Percentiles rank a stretch among this genome's conserved stretches.
phyloP scores from a whole-genome alignment of 306 rosid species.

The Acmispon strigosus region DNA sequence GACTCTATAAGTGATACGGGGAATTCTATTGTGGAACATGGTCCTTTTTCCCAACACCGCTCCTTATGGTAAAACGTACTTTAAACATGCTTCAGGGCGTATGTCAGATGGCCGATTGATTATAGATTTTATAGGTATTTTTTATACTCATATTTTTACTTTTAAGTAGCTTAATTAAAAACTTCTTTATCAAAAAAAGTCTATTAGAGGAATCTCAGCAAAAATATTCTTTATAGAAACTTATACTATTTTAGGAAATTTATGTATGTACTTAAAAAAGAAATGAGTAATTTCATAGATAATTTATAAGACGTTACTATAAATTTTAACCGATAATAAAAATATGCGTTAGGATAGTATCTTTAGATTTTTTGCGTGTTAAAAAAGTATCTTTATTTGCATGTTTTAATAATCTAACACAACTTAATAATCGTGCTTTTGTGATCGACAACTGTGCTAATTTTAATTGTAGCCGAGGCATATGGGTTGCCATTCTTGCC shows the following conservation, averaged over 20 bases:
- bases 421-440: no score
- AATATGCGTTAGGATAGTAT: no score
- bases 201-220: no score
- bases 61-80: slow-evolving; percentile 45
- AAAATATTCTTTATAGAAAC: no score
- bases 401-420: background rate
- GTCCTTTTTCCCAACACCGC: background rate
- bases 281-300: no score
- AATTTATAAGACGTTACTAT: no score
- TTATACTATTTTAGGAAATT: no score
- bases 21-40: background rate
- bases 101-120: slow-evolving; percentile 38
- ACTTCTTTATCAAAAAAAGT: background rate
- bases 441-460: background rate
- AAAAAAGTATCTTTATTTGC: no score
- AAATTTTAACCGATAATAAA: no score
- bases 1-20: slow-evolving; percentile 53
- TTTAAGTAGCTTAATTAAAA: background rate
- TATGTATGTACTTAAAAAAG: no score
- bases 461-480: slow-evolving; percentile 36
- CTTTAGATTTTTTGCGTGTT: no score
- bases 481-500: slow-evolving; percentile 34
- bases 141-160: no score
- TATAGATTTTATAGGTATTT: slow-evolving; percentile 42
- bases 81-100: slow-evolving; percentile 25